Evolutionary conservation across 2,329 filamentous ascomycete species (phyloP), one percentile per base, ranked within the genome.

Genomic region (Pestalotiopsis sp.): DNA sequence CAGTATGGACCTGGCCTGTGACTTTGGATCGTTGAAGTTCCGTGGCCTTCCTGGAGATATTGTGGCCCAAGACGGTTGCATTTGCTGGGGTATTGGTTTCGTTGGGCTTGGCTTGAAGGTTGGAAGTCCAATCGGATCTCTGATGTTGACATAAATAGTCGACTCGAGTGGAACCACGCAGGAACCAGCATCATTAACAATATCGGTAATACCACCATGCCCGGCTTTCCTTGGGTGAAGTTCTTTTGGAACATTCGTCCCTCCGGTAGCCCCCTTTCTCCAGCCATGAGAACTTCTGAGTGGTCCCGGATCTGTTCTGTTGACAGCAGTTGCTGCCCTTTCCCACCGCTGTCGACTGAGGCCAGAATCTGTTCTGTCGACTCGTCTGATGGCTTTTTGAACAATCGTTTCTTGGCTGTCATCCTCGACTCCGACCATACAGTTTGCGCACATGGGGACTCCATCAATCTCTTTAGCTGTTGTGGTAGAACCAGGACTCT

Each of bases 81-180:
- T 86, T 75, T 83, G 84, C 14, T 72, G 69, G 0, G 87, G 87
- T 12, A 89, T 81, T 1, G 86, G 84, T 70, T 89, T 89, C 12
- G 84, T 80, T 4, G 79, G 82, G 66, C 81, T 82, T 1, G 85
- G 84, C 70, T 78, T 80, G 73, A 88, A 89, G 2, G 83, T 79
- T 4, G 79, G 77, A 11, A 81, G 76, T 14, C 83, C 81, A 12
- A 88, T 69, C 0, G 87, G 86, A 69, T 89, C 83, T 36, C 78
- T 77, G 4, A 86, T 81, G 41, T 84, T 83, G 6, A 89, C 81
- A 75, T 87, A 89, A 5, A 88, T 82, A 1, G 79, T 77, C 3
- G 79, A 79, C 58, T 78, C 73, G 0, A 75, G 71, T 2, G 75
- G 72, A 4, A 76, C 72, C 12, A 72, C 36, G 61, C 74, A 77